Evolutionary conservation across 202 grass and related monocot species (phyloP).

Genomic region (Schoenoplectus tabernaemontani): DNA sequence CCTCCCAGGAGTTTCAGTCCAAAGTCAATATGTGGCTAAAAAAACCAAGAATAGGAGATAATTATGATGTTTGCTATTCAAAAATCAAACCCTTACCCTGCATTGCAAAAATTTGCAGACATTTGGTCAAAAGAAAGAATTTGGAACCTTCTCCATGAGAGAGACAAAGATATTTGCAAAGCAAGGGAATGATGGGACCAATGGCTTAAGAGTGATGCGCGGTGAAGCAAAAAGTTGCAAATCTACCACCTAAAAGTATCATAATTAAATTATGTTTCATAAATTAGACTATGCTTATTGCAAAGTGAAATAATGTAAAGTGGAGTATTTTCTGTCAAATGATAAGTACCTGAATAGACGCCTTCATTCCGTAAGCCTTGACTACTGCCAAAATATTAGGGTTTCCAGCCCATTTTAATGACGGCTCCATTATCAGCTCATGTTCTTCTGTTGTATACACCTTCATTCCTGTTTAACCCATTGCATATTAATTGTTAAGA

Average conservation of each 20-base stretch:
- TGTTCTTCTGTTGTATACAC: slow-evolving; percentile 85
- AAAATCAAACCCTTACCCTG: neutral
- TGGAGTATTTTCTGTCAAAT: no score
- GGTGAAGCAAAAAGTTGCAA: slow-evolving; percentile 84
- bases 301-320: neutral
- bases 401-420: slow-evolving; percentile 94
- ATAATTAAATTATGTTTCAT: slow-evolving; percentile 12
- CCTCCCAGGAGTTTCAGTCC: slow-evolving; percentile 87
- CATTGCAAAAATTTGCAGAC: neutral
- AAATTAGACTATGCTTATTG: slow-evolving; percentile 17
- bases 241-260: slow-evolving; percentile 77
- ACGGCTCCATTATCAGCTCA: slow-evolving; percentile 95
- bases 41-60: no score
- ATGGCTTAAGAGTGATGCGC: slow-evolving; percentile 88
- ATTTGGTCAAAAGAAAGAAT: neutral
- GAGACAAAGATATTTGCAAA: slow-evolving; percentile 79
- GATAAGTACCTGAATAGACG: slow-evolving; percentile 54
- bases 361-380: slow-evolving; percentile 80
- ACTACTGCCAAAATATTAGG: slow-evolving; percentile 69
- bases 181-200: slow-evolving; percentile 86
- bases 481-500: neutral
- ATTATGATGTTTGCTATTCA: no score
- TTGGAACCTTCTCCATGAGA: slow-evolving; percentile 83
- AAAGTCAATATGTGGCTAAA: slow-evolving; percentile 96
- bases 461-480: slow-evolving; percentile 76